Evolutionary conservation across 192 early-diverging fungal species (phyloP), one percentile per base, ranked within the genome.

Genomic region (Chytriomyces sp.): DNA sequence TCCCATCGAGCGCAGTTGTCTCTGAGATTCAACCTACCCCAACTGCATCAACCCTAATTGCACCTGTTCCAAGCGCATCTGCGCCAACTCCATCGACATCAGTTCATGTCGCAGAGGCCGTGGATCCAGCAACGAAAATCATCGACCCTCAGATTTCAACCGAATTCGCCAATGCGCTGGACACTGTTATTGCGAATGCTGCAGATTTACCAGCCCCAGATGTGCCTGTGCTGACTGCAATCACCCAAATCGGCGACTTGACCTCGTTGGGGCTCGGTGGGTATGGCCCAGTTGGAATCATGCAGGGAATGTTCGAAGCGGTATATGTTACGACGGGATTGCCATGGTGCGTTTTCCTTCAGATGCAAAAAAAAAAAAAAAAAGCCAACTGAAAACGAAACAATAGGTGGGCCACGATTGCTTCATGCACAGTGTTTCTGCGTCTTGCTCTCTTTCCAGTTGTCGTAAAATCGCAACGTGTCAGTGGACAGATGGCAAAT

Each of bases 211-310:
- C 78, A 2, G 50, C 64, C 66, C 26, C 81, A 5, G 44, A 26
- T 9, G 45, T 35, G 26, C 69, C 77, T 23, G 69, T 47, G 10
- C 45, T 86, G 16, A 81, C 77, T 8, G 84, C 87, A 0, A 89
- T 88, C 35, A 87, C 92, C 74, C 85, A 95, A 80, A 88, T 96
- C 69, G 96, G 96, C 11, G 95, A 98, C 69, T 82, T 98, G 50
- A 89, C 93, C 53, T 84, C 87, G 8, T 87, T 96, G 80, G 96
- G 96, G 13, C 84, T 98, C 43, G 88, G 86, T 60, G 84, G 90
- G 47, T 89, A 79, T 53, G 50, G 68, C 18, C 94, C 95, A 10
- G 90, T 91, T 6, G 95, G 93, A 47, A 63, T 84, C 23, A 75
- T 91, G 18, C 90, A 98, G 81, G 85, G 84, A 6, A 66, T 89